Base-by-base conservation (phyloP, 208 protist genomes). In the Tetramitus jugosus region DNA sequence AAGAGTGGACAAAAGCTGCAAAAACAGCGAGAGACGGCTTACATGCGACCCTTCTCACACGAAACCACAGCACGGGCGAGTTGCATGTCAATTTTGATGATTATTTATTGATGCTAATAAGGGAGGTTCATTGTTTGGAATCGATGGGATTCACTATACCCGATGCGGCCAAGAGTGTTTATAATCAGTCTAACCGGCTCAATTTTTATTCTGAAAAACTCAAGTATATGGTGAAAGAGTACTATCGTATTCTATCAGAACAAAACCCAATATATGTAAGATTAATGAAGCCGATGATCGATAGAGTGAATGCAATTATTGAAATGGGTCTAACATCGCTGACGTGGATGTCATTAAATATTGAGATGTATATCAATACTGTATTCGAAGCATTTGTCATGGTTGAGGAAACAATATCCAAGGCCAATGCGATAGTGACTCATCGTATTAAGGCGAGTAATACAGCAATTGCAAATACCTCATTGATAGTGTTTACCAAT, bases 11-110 rank as follows among this genome's bases (percentile, higher is more conserved):
- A 37, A 64, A 88, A 7, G 68, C 76, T 10, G 76, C 90, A 26
- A 80, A 83, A 23, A 46, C 78, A 13, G 83, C 81, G 29, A 80
- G 85, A 60, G 39, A 74, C 2, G 83, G 83, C 20, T 79, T 89
- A 10, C 68, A 87, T 39, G 81, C 86, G 14, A 88, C 87, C 33
- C 78, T 91, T 43, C 69, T 92, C 26, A 82, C 90, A 45, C 77
- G 81, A 37, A 72, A 90, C 71, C 76, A 76, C 3, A n/a, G 62
- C 20, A 88, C 79, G 43, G 77, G 56, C 13, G 45, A 84, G 45
- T 78, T 90, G 17, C 85, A 81, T 52, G 88, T 91, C 67, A 92
- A 92, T 80, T 89, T 92, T 61, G 88, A 92, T 81, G 67, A 62
- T 1, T 62, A 83, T 45, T 80, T 92, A 35, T 42, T 84, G n/a